Percentiles rank a stretch among this genome's conserved stretches.
These are phyloP conservation scores for Epichloe hybrida DNA, from an alignment of 2,329 filamentous ascomycete genomes.

Conservation along the genomic window DNA sequence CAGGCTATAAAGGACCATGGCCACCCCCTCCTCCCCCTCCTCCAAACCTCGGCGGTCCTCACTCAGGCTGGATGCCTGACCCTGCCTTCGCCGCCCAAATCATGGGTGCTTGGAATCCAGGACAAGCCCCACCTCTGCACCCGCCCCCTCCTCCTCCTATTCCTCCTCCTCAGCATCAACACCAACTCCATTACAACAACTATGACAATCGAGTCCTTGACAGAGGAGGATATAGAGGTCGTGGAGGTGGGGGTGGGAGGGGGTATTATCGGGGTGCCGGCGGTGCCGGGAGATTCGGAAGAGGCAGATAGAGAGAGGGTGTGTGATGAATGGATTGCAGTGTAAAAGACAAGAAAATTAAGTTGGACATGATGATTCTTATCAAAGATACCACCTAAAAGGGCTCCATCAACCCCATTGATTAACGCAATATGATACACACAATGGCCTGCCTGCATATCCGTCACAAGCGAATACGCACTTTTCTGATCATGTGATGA, in stretches of 20 bases:
- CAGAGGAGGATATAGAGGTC: slow-evolving; percentile 14
- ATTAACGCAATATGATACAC: no score
- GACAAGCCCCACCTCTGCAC: slow-evolving; percentile 11
- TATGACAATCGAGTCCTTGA: slow-evolving; percentile 17
- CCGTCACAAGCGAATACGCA: background rate
- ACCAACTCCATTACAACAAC: slow-evolving; percentile 9
- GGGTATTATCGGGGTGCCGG: slow-evolving; percentile 4
- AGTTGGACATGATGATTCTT: background rate
- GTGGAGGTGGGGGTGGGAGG: slow-evolving; percentile 9
- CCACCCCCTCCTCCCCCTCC: slow-evolving; percentile 21
- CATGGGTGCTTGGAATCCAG: slow-evolving; percentile 14
- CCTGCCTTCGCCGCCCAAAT: slow-evolving; percentile 14
- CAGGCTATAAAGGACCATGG: slow-evolving; percentile 29
- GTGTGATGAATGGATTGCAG: background rate
- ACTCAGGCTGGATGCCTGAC: slow-evolving; percentile 15
- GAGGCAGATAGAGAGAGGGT: background rate
- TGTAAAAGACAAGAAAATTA: background rate
- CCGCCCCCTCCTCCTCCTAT: slow-evolving; percentile 3
- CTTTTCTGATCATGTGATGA: background rate
- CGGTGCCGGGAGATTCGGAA: background rate
- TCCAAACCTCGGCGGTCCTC: background rate
- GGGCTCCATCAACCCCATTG: no score
- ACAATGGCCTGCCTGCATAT: background rate
- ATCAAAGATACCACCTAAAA: no score
- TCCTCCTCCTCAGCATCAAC: background rate